Evolutionary conservation across 768 basidiomycete genomes (phyloP), one percentile per base, ranked within the genome.

Genomic region (Stropharia rugosoannulata): DNA sequence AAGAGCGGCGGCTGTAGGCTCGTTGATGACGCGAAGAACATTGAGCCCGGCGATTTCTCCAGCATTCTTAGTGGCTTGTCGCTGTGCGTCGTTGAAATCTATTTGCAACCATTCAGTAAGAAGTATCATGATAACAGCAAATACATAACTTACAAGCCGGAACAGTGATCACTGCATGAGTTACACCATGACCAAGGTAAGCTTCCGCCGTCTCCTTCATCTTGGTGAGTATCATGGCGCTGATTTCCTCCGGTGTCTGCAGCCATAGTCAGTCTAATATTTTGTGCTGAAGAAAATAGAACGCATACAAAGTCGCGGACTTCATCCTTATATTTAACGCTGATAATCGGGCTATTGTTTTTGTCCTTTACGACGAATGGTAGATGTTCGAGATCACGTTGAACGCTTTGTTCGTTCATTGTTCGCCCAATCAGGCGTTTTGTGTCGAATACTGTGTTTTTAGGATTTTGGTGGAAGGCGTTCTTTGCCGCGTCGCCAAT

Each of bases 401-500:
- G 77, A 57, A 94, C 78, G 60, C 93, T 92, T 32, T 76, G 73
- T 67, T 95, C 93, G 52, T 88, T 84, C 66, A 86, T 76, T 64
- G 85, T 87, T 64, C 89, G 89, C 61, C 93, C 92, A 63, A 95
- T 93, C 59, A 96, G 83, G 70, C 94, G 92, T 68, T 96, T 98
- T 46, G 93, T 93, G 73, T 96, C 94, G 65, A 96, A 97, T 52
- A 96, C 87, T 5, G 94, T 97, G 73, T 98, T 98, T 63, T 81
- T 66, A n/a, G 96, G 93, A 73, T 98, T 93, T 35, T 88, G 79
- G 70, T 92, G 86, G 75, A 86, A 93, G 18, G 93, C 93, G 66
- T 97, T 96, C 78, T 98, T 98, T 18, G 96, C 95, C 51, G 86
- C 82, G 69, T 98, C 96, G 62, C 96, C 96, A 64, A 98, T 65